Conservation (phyloP, 805 yeast species). For the Lipomyces spencermartinsiae region DNA sequence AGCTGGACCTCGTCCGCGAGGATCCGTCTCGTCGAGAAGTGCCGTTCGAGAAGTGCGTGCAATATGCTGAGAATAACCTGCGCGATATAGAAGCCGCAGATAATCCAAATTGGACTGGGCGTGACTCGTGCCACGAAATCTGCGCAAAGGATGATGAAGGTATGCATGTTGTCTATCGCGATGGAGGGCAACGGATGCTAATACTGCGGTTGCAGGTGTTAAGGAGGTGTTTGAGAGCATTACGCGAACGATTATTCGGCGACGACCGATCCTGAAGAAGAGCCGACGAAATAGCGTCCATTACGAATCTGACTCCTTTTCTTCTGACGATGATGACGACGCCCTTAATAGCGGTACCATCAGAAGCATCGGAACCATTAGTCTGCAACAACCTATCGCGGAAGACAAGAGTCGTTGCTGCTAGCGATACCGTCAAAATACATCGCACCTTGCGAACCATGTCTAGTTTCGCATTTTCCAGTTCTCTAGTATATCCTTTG, state of each 20-base stretch:
- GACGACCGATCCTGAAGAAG: conserved; percentile 41
- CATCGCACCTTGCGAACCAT: too few relatives aligned
- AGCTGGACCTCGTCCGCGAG: conserved; percentile 46
- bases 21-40: conserved; percentile 46
- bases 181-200: neutral
- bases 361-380: conserved; percentile 34
- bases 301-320: conserved; percentile 35
- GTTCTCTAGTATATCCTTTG: neutral
- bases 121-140: conserved; percentile 46
- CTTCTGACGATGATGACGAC: conserved; percentile 31
- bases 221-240: conserved; percentile 46
- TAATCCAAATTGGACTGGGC: conserved; percentile 37
- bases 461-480: neutral
- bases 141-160: conserved; percentile 47
- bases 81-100: conserved; percentile 31
- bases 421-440: neutral
- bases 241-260: conserved; percentile 42
- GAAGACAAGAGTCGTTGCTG: conserved; percentile 13
- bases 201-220: conserved; percentile 40
- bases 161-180: neutral
- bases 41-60: conserved; percentile 46
- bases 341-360: conserved; percentile 22
- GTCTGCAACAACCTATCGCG: conserved; percentile 17
- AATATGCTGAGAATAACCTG: conserved; percentile 43
- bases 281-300: conserved; percentile 37